Base-by-base conservation (phyloP, 192 early-diverging fungal species). In the Cetraspora pellucida region DNA sequence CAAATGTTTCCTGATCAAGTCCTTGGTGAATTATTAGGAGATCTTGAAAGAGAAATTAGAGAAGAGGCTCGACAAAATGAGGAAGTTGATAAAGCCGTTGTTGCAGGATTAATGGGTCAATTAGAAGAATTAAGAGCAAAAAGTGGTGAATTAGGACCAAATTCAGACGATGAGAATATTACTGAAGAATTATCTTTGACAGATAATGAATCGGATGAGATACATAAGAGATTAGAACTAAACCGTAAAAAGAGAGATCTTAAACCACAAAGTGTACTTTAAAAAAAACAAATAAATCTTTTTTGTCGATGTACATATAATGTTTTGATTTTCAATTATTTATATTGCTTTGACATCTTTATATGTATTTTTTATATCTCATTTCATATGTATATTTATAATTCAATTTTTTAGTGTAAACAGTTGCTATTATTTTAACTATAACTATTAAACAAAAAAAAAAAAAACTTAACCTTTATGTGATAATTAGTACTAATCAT, bases 1-100 rank as follows among this genome's bases (percentile, higher is more conserved):
- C 74, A 75, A 66, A 75, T 75, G 74, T 75, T 75, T 21, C 74
- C 74, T 14, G 61, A 49, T 54, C 60, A 75, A 31, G 61, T 75
- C 17, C 46, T 75, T 1, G 61, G 61, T 19, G 74, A 75, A 65
- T 65, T 75, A 52, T 65, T 75, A 52, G 60, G 25, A 2, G 74
- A 75, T 10, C 59, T 75, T 66, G 74, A 75, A 44, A 7, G 58
- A 49, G 74, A 75, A 25, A 75, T 75, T 52, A 50, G 63, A 49
- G 74, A 75, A 37, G 74, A 64, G 52, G 74, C 74, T 3, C 50
- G 43, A 61, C 13, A 45, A 37, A 37, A 65, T 75, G 58, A 64
- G 9, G 27, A 65, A 14, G 61, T 63, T 19, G 74, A 75, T 75
- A 58, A 43, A 11, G 25, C 30, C n/a, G 46, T 65, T 27, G 45